Evolutionary conservation across 2,329 filamentous ascomycete species (phyloP).

Genomic region (Paracoccidioides brasiliensis): DNA sequence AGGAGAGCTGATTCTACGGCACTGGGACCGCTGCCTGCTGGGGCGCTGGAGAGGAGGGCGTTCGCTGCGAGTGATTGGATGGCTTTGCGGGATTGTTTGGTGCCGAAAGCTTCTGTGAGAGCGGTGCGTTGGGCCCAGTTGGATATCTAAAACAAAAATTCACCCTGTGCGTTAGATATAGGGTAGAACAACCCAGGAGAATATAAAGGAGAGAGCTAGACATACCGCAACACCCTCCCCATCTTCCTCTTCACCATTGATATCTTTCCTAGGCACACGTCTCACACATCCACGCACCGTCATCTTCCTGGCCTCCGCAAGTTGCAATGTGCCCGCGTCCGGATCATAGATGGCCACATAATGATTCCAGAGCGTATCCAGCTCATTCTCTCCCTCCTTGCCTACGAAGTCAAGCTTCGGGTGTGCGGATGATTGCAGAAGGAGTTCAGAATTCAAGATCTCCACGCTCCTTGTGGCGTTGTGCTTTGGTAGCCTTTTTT

Average conservation of each 20-base stretch:
- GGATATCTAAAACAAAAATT: conserved; percentile 17
- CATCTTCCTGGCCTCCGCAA: conserved; percentile 42
- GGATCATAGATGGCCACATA: conserved; percentile 50
- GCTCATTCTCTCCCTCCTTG: conserved; percentile 36
- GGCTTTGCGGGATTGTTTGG: conserved; percentile 38
- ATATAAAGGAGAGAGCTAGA: neutral
- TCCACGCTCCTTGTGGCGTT: conserved; percentile 22
- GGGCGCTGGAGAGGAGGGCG: conserved; percentile 30
- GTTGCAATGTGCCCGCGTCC: conserved; percentile 37
- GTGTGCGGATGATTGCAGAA: conserved; percentile 49
- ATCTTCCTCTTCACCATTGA: conserved; percentile 18
- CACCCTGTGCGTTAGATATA: neutral
- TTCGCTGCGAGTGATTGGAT: conserved; percentile 37
- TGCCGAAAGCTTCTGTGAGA: conserved; percentile 38
- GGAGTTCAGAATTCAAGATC: conserved; percentile 35
- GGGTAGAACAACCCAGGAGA: neutral
- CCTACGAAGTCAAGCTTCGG: conserved; percentile 48
- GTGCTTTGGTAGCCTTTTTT: conserved; percentile 14
- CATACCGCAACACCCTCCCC: conserved; percentile 7
- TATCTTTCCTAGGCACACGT: conserved; percentile 13
- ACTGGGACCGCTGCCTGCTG: conserved; percentile 20
- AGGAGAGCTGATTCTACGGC: conserved; percentile 33
- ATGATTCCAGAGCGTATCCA: conserved; percentile 43
- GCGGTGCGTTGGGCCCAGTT: conserved; percentile 28
- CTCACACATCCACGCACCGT: conserved; percentile 39